A percentile compares a stretch with the other conserved stretches of the same genome.
phyloP scores from a whole-genome alignment of 768 basidiomycete species.

The Panellus pusillus region DNA sequence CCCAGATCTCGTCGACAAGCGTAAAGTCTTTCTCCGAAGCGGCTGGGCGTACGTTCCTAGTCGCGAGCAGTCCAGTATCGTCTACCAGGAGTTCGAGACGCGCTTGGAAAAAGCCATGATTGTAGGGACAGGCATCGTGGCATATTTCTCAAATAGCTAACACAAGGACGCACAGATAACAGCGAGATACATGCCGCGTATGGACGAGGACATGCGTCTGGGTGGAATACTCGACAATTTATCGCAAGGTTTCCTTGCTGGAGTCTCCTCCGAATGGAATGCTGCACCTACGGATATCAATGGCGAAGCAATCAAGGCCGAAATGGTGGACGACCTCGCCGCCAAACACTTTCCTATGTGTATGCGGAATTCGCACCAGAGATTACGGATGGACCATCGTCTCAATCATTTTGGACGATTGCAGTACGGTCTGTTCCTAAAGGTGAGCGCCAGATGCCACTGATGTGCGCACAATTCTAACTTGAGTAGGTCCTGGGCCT shows the following conservation, averaged over 20 bases:
- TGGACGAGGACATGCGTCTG: conserved; percentile 93
- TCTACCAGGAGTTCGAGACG: conserved; percentile 82
- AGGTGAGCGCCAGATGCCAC: conserved; percentile 49
- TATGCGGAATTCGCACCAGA: conserved; percentile 89
- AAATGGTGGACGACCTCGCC: conserved; percentile 90
- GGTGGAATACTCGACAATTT: conserved; percentile 88
- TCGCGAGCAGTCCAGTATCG: conserved; percentile 76
- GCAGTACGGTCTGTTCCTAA: conserved; percentile 92
- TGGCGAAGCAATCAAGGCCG: conserved; percentile 78
- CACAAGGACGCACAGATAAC: conserved; percentile 57
- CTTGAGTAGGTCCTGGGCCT: conserved; percentile 77
- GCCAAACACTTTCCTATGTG: conserved; percentile 92
- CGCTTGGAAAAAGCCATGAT: conserved; percentile 74
- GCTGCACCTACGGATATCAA: conserved; percentile 50
- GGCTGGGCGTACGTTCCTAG: conserved; percentile 91
- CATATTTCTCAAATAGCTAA: background rate
- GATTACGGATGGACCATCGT: conserved; percentile 73
- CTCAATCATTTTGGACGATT: conserved; percentile 91
- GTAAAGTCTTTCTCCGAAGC: conserved; percentile 71
- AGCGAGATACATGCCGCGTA: conserved; percentile 79
- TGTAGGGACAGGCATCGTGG: conserved; percentile 40
- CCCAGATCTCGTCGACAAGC: conserved; percentile 83
- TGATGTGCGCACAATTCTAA: background rate
- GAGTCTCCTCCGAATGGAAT: conserved; percentile 82
- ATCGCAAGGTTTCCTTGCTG: conserved; percentile 91